Evolutionary conservation across 805 yeast genomes (phyloP), one percentile per base, ranked within the genome.

Genomic region (Jamesozyma piceae): DNA sequence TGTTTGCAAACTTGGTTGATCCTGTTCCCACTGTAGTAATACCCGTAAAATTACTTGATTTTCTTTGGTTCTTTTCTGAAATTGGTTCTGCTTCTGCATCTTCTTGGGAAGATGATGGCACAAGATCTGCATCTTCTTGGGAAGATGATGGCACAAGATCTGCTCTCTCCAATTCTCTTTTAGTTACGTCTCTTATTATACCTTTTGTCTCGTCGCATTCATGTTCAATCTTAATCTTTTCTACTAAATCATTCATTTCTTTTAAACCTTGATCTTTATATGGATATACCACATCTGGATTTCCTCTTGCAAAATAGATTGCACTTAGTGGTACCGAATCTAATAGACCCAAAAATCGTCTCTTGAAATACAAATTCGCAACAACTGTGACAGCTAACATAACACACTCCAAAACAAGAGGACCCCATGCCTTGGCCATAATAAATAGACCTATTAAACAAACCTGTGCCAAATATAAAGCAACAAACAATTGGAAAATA

Each of bases 351-450:
- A 77, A 71, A 60, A 81, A 82, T 47, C 61, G 72, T 61, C 71
- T 60, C 56, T 76, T 77, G 54, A 76, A 66, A 58, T 70, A 80
- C 26, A 82, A 46, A 55, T 82, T 90, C 26, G 73, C 65, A 18
- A 63, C 58, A 24, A 75, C 80, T 13, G 90, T 80, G 35, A 66
- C 74, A n/a, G 58, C 75, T 14, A 81, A 51, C 47, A 72, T 62
- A n/a, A 77, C 70, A 43, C 68, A 81, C 61, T 82, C 89, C 43
- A 84, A 65, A 2, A 69, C 92, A 49, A 82, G 77, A 52, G 81
- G 77, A 19, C 82, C 86, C 90, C 90, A 84, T 49, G 81, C 71
- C 67, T 84, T 81, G 36, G 77, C 74, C 77, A 82, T 78, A 32
- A 83, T 82, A 56, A 83, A 83, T 57, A 84, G 67, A 32, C 83